Evolutionary conservation across 2,329 filamentous ascomycete genomes (phyloP).

Genomic region (Penicillium hesseltinei): DNA sequence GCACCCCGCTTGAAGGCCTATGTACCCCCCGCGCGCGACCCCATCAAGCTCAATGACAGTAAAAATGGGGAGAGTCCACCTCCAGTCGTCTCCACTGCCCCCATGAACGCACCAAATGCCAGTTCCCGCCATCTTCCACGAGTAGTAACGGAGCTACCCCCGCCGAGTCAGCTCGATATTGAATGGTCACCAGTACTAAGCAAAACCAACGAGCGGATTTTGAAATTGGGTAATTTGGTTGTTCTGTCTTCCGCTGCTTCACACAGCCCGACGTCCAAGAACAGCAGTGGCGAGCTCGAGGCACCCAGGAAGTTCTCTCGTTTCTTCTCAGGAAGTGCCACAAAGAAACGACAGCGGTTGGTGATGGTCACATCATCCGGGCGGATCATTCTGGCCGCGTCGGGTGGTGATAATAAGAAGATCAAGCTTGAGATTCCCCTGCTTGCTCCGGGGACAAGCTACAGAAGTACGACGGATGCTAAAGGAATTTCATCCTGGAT

Average conservation of each 20-base stretch:
- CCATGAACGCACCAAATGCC: conserved; percentile 43
- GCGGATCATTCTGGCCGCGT: conserved; percentile 82
- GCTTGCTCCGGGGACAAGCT: conserved; percentile 69
- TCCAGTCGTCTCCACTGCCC: conserved; percentile 42
- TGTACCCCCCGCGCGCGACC: conserved; percentile 71
- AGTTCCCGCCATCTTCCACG: conserved; percentile 64
- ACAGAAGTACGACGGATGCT: conserved; percentile 76
- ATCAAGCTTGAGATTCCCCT: conserved; percentile 90
- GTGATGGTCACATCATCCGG: conserved; percentile 95
- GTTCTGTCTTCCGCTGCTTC: conserved; percentile 76
- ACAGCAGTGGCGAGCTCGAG: conserved; percentile 63
- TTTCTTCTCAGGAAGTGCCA: conserved; percentile 87
- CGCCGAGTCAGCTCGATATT: conserved; percentile 94
- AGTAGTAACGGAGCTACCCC: conserved; percentile 90
- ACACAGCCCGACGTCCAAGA: conserved; percentile 69
- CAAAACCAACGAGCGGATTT: conserved; percentile 84
- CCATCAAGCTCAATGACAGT: conserved; percentile 69
- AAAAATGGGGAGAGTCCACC: conserved; percentile 42
- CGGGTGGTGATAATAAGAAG: conserved; percentile 93
- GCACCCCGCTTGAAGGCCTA: conserved; percentile 85
- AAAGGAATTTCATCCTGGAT: conserved; percentile 87
- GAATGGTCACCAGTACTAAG: conserved; percentile 97
- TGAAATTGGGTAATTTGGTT: conserved; percentile 88
- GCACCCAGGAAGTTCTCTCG: conserved; percentile 79
- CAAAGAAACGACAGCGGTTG: conserved; percentile 87